Conservation (phyloP, 2,329 filamentous ascomycete genomes). For the Neurospora sp. region DNA sequence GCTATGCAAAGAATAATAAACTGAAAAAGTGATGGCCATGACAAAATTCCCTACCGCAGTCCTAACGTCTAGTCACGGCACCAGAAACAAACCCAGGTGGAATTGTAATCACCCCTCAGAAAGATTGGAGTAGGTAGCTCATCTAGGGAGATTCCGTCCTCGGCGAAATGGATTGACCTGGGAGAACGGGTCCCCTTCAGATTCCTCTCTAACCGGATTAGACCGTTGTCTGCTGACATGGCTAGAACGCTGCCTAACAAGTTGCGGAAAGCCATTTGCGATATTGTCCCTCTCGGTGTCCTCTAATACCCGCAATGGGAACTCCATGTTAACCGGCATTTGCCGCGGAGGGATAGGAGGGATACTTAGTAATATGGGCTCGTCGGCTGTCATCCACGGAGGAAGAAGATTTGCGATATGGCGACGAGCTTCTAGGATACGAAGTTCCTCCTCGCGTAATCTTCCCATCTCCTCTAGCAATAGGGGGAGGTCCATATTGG, state of each 20-base stretch:
- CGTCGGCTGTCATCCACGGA: not conserved
- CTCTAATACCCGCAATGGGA: not conserved
- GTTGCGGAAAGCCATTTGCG: not conserved
- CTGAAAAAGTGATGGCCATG: not conserved
- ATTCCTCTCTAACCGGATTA: not conserved
- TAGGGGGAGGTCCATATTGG: not conserved
- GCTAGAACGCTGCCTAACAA: not conserved
- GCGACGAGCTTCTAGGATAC: not conserved
- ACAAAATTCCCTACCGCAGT: not conserved
- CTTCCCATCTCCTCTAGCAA: not conserved
- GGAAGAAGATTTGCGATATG: not conserved
- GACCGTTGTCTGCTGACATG: not conserved
- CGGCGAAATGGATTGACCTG: not conserved
- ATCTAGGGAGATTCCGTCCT: not conserved
- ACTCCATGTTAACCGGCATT: not conserved
- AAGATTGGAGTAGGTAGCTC: not conserved
- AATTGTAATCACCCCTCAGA: not conserved
- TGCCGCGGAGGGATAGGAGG: not conserved
- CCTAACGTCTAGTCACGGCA: not conserved
- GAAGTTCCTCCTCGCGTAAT: not conserved
- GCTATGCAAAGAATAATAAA: not conserved
- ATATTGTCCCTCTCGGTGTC: not conserved
- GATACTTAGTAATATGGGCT: not conserved
- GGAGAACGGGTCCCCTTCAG: not conserved
- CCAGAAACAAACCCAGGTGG: not conserved